These are phyloP conservation scores for Passalora sequoiae DNA, from an alignment of 2,329 filamentous ascomycete genomes.

Conservation along the genomic window DNA sequence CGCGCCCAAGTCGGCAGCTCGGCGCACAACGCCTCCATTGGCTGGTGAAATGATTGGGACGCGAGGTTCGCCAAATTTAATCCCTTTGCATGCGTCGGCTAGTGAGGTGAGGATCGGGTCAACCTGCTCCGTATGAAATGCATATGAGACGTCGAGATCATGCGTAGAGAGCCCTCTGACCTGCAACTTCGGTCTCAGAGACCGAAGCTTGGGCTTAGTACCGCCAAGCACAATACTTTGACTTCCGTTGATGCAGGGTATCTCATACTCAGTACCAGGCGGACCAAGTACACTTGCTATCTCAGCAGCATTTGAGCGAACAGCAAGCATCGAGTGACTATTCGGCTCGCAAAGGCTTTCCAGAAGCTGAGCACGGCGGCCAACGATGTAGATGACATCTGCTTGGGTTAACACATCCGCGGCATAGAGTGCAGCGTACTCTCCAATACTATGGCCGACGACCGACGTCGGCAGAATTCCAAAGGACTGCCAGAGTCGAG, in stretches of 20 bases:
- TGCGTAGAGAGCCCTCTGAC: slow-evolving; percentile 10
- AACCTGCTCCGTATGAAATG: slow-evolving; percentile 33
- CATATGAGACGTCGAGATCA: slow-evolving; percentile 26
- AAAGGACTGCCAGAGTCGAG: slow-evolving; percentile 24
- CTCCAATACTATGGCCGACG: slow-evolving; percentile 34
- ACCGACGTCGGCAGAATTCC: slow-evolving; percentile 27
- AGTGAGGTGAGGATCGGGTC: slow-evolving; percentile 28
- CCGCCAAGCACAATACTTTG: slow-evolving; percentile 22
- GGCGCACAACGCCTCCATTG: slow-evolving; percentile 21
- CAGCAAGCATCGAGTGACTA: slow-evolving; percentile 19
- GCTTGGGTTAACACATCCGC: slow-evolving; percentile 31
- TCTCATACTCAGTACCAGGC: slow-evolving; percentile 12
- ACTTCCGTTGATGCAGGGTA: slow-evolving; percentile 24
- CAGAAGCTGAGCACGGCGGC: slow-evolving; percentile 27
- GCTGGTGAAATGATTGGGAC: slow-evolving; percentile 32
- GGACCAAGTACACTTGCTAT: slow-evolving; percentile 6
- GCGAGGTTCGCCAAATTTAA: slow-evolving; percentile 24
- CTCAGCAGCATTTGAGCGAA: slow-evolving; percentile 8
- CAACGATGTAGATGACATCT: slow-evolving; percentile 36
- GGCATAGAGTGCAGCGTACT: slow-evolving; percentile 36
- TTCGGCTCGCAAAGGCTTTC: slow-evolving; percentile 8
- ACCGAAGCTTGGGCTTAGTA: slow-evolving; percentile 12
- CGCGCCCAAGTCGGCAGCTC: slow-evolving; percentile 15
- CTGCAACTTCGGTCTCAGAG: slow-evolving; percentile 7
- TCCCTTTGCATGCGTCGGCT: slow-evolving; percentile 8